These are phyloP conservation scores for Aquilaria malaccensis DNA, from an alignment of 345 rosid species.

Conservation along the genomic window DNA sequence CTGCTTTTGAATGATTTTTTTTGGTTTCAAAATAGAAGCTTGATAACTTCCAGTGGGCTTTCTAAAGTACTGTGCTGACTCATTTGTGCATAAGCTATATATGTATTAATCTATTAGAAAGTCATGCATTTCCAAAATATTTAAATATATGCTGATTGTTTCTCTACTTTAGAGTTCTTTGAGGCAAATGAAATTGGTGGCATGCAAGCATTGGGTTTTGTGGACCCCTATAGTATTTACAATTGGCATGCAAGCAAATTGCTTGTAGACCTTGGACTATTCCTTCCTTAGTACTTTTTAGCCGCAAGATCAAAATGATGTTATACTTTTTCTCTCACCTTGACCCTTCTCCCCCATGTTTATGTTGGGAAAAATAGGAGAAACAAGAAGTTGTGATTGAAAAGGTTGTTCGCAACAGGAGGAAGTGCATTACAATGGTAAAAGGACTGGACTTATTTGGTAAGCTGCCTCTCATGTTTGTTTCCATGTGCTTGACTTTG, in stretches of 20 bases:
- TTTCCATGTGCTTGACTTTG: background rate
- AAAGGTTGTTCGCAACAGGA: slow-evolving; percentile 87
- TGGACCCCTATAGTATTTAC: no score
- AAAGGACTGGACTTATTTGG: slow-evolving; percentile 96
- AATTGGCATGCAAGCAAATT: background rate
- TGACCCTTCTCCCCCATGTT: background rate
- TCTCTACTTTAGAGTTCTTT: no score
- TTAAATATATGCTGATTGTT: no score
- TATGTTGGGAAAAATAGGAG: slow-evolving; percentile 35
- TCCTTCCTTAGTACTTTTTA: background rate
- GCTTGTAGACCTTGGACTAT: slow-evolving; percentile 1
- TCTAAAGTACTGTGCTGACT: no score
- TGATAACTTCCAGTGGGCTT: no score
- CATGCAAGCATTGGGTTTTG: no score
- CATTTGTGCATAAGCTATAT: no score
- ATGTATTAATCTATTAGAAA: no score
- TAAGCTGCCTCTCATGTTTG: slow-evolving; percentile 25
- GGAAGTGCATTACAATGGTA: slow-evolving; percentile 84
- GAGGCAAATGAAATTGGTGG: no score
- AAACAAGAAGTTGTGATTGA: slow-evolving; percentile 87
- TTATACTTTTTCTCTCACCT: background rate
- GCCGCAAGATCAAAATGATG: background rate
- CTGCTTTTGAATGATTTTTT: no score
- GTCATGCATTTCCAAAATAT: no score
- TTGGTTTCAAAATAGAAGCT: no score